Conservation (phyloP, 2,329 filamentous ascomycete species). For the Diaporthe vexans region DNA sequence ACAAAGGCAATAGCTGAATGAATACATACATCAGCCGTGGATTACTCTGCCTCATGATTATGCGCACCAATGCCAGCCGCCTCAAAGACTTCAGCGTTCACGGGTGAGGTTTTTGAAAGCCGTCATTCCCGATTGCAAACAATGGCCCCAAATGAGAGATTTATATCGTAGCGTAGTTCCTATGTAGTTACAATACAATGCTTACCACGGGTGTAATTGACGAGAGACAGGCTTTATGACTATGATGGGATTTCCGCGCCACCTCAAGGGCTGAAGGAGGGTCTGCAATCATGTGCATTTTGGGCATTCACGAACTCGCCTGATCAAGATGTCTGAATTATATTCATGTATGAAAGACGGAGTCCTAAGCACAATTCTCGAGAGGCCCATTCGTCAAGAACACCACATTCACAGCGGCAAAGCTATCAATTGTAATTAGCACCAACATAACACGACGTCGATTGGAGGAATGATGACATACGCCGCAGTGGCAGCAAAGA, state of each 20-base stretch:
- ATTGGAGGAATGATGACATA: slow-evolving; percentile 42
- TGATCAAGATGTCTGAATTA: background rate
- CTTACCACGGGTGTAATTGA: background rate
- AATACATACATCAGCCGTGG: too few species aligned
- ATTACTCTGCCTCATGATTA: too few species aligned
- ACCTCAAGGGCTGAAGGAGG: background rate
- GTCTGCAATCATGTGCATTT: too few species aligned
- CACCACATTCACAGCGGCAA: slow-evolving; percentile 36
- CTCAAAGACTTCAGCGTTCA: too few species aligned
- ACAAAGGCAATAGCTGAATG: too few species aligned
- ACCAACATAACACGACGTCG: too few species aligned
- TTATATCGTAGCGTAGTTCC: too few species aligned
- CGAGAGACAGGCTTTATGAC: background rate
- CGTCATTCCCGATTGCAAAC: too few species aligned
- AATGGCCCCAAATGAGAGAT: too few species aligned
- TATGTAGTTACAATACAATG: too few species aligned
- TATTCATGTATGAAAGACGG: background rate
- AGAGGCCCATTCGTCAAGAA: background rate
- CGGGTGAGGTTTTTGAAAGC: too few species aligned
- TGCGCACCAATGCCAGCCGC: too few species aligned
- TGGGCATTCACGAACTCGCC: background rate
- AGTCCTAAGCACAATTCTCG: background rate
- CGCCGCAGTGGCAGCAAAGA: slow-evolving; percentile 44
- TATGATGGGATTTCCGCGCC: background rate
- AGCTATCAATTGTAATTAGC: background rate